Conservation (phyloP, 352 stramenopile species). For the Saprolegnia parasitica region DNA sequence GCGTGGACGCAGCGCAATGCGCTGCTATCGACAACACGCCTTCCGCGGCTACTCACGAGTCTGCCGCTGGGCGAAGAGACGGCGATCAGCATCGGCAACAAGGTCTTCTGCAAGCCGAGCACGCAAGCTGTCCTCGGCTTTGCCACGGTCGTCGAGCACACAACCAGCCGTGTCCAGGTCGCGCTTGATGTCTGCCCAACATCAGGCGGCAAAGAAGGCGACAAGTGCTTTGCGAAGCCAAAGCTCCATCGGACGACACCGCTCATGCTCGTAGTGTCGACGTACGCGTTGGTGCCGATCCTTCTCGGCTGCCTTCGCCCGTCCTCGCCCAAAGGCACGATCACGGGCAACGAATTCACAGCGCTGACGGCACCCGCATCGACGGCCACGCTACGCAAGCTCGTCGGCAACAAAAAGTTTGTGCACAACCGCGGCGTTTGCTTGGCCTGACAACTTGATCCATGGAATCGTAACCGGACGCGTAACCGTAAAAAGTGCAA, state of each 20-base stretch:
- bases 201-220: no score
- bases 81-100: constrained; percentile 17
- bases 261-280: not conserved
- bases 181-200: no score
- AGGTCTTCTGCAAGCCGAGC: constrained; percentile 12
- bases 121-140: constrained; percentile 8
- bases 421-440: not conserved
- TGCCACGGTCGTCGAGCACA: constrained; percentile 1
- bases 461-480: not conserved
- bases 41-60: not conserved
- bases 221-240: no score
- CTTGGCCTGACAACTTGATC: not conserved
- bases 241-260: no score
- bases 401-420: not conserved
- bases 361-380: not conserved
- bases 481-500: not conserved
- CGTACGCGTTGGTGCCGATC: not conserved
- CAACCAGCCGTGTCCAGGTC: not conserved
- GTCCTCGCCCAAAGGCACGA: not conserved
- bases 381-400: not conserved
- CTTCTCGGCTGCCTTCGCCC: not conserved
- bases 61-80: not conserved
- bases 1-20: not conserved
- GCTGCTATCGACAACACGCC: not conserved
- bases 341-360: constrained; percentile 3